These are phyloP conservation scores for Pythium dissimile DNA, from an alignment of 352 stramenopile species.

Conservation along the genomic window DNA sequence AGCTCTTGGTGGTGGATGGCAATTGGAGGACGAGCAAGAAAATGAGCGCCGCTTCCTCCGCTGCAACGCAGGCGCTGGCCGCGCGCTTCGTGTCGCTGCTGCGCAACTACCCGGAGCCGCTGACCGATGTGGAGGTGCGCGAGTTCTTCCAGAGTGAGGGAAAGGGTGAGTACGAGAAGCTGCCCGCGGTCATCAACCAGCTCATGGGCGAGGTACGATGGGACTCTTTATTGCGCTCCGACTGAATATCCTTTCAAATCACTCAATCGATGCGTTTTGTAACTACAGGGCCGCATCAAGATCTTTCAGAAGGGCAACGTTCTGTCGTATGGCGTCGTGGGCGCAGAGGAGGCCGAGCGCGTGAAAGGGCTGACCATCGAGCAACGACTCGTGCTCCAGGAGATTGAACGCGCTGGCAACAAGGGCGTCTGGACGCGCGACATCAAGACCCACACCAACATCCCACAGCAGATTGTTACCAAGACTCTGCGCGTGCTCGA, in stretches of 20 bases:
- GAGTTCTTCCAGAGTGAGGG: constrained; percentile 69
- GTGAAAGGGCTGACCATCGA: constrained; percentile 81
- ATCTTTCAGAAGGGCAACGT: constrained; percentile 87
- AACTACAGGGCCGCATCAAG: constrained; percentile 72
- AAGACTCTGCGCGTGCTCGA: constrained; percentile 98
- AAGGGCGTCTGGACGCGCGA: constrained; percentile 99
- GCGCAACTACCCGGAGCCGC: constrained; percentile 72
- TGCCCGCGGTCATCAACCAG: constrained; percentile 79
- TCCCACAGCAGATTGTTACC: constrained; percentile 95
- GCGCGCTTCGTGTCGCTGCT: constrained; percentile 71
- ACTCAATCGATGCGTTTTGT: not conserved
- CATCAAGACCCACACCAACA: constrained; percentile 97
- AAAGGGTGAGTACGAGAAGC: constrained; percentile 74
- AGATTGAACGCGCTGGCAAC: constrained; percentile 96
- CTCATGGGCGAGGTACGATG: constrained; percentile 69
- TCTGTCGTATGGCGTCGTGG: constrained; percentile 80
- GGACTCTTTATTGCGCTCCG: not conserved
- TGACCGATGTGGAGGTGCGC: constrained; percentile 78
- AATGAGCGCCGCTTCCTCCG: constrained; percentile 13
- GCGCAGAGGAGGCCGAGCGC: constrained; percentile 80
- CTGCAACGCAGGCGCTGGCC: constrained; percentile 34
- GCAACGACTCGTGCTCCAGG: constrained; percentile 87
- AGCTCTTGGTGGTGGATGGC: constrained; percentile 4
- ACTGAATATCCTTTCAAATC: no score
- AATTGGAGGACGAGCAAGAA: constrained; percentile 7